Evolutionary conservation across 129 eudicot genomes (phyloP).

Genomic region (Gnaphalium uliginosum): DNA sequence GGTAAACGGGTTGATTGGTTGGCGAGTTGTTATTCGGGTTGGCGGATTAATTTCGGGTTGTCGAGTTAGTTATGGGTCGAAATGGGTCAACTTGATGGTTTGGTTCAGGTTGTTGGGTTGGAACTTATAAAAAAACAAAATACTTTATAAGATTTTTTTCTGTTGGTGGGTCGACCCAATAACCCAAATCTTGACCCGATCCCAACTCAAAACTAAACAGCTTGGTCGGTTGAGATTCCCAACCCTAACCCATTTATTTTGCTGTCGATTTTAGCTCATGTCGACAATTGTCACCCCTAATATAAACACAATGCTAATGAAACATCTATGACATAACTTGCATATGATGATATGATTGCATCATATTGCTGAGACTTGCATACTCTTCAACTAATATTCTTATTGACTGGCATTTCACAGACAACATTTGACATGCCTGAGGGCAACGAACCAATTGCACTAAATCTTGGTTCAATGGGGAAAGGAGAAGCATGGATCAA

Average conservation of each 20-base stretch:
- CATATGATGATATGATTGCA: too few species aligned
- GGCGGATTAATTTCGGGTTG: neutral
- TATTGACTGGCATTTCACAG: conserved; percentile 37
- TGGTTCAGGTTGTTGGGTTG: neutral
- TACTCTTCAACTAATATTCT: conserved; percentile 11
- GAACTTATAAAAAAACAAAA: too few species aligned
- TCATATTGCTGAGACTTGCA: neutral
- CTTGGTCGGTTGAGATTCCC: neutral
- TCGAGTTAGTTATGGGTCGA: neutral
- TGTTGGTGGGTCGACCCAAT: neutral
- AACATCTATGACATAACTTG: neutral
- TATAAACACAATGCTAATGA: neutral
- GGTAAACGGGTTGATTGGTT: neutral
- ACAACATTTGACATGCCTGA: conserved; percentile 65
- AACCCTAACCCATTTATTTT: too few species aligned
- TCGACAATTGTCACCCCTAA: neutral
- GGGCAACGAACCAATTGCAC: conserved; percentile 58
- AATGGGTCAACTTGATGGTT: neutral
- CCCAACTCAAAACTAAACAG: neutral
- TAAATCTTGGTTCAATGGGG: conserved; percentile 86
- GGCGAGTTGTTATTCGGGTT: neutral
- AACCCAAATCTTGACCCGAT: neutral
- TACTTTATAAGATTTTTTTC: too few species aligned
- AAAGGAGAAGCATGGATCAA: conserved; percentile 94
- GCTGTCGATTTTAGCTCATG: too few species aligned